Base-by-base conservation (phyloP, 805 yeast species). In the Saccharomycopsis babjevae region DNA sequence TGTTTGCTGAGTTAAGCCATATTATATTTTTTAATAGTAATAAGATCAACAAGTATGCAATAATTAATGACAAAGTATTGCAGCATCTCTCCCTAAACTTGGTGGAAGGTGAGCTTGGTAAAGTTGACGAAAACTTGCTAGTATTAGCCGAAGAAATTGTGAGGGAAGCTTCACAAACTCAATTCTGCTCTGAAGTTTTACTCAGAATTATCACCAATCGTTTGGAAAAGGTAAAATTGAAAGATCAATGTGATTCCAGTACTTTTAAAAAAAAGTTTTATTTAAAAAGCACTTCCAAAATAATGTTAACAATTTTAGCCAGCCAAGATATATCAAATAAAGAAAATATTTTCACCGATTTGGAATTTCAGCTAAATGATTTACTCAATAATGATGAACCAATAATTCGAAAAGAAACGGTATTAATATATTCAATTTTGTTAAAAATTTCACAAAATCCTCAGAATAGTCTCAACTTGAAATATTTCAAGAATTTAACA, bases 351-450 rank as follows among this genome's bases (percentile, higher is more conserved):
- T 18, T 50, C 32, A 25, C 5, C 4, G 20, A 20, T 30, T 15
- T 57, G 5, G 59, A 57, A 46, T 16, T 8, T 1, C 28, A 22
- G 15, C 5, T 58, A 5, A n/a, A 25, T 25, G 32, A 36, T 16
- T 34, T 28, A 20, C 20, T 57, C 1, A 40, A 57, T 22, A 34
- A 32, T 32, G 57, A 50, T 8, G 59, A 59, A 46, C 56, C 61
- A 42, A 39, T 40, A 30, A 54, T 61, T 15, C 39, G 64, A 20
- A 43, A 54, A 20, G 54, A 61, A 5, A 46, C 57, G 3, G 28
- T 56, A 5, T 30, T 57, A 25, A 59, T 59, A 6, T 61, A 61
- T 22, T 56, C 64, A 3, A 54, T 57, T 46, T 25, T 46, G 22
- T 46, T 20, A 5, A 46, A 46, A 34, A 54, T 61, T 13, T 59